A percentile compares a stretch with the other conserved stretches of the same genome.
Conservation (phyloP, 805 yeast genomes). For the Zygosaccharomyces siamensis region DNA sequence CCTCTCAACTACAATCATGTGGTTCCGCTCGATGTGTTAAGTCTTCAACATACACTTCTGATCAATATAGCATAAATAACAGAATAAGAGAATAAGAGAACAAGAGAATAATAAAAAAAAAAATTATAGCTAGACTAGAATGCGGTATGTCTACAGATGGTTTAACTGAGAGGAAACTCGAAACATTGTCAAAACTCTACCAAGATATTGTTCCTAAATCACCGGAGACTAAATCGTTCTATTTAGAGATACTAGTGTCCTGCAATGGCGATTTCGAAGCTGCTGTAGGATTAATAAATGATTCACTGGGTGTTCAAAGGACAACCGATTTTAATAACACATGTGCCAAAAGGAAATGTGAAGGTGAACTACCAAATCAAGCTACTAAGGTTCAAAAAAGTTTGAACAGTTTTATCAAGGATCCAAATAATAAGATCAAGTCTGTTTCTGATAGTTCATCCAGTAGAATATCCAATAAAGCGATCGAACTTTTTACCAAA, state of each 20-base stretch:
- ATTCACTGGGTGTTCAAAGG: conserved; percentile 22
- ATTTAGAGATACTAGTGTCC: conserved; percentile 45
- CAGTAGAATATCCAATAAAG: conserved; percentile 17
- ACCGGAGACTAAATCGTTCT: conserved; percentile 30
- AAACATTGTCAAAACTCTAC: conserved; percentile 34
- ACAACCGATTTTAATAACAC: neutral
- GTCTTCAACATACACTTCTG: neutral
- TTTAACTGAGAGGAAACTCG: conserved; percentile 40
- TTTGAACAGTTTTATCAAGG: conserved; percentile 16
- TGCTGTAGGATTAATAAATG: conserved; percentile 41
- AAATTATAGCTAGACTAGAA: neutral
- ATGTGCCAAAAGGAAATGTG: conserved; percentile 8
- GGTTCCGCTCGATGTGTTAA: neutral
- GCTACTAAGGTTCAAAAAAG: conserved; percentile 18
- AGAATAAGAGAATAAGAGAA: neutral
- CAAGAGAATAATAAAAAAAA: neutral
- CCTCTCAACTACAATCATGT: neutral
- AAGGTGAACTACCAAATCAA: neutral
- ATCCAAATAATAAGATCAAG: conserved; percentile 7
- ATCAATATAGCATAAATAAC: neutral
- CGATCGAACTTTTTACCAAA: conserved; percentile 45
- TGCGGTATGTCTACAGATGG: neutral
- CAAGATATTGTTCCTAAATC: conserved; percentile 39
- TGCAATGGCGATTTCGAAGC: conserved; percentile 50
- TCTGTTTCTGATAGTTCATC: conserved; percentile 15